Conservation (phyloP, 208 protist genomes). For the Crithidia sp. region DNA sequence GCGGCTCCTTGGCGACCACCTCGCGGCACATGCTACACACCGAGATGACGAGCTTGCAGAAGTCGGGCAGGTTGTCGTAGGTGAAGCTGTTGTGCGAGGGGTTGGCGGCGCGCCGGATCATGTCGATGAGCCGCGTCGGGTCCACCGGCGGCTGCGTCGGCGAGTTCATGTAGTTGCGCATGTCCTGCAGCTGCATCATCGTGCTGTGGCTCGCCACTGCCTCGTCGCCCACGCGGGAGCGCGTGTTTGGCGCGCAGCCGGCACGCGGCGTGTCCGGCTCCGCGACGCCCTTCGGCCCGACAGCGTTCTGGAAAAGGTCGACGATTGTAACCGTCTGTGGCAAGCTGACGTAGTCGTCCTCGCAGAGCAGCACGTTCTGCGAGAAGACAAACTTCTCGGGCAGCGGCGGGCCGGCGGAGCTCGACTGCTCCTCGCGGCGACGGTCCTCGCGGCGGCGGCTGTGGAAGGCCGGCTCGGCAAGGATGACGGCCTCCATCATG, state of each 20-base stretch:
- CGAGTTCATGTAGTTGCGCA: conserved; percentile 90
- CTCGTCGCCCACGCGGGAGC: conserved; percentile 74
- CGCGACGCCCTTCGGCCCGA: conserved; percentile 78
- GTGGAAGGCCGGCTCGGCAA: conserved; percentile 85
- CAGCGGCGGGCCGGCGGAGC: conserved; percentile 30
- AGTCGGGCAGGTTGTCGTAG: conserved; percentile 85
- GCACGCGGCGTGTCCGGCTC: conserved; percentile 89
- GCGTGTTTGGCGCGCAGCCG: conserved; percentile 44
- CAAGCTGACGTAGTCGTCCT: conserved; percentile 79
- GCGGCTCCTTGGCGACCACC: conserved; percentile 86
- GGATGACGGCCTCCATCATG: conserved; percentile 79
- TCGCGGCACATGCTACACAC: conserved; percentile 86
- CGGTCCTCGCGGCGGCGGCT: conserved; percentile 67
- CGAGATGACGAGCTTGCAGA: conserved; percentile 87
- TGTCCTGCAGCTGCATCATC: conserved; percentile 89
- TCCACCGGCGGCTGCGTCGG: conserved; percentile 84
- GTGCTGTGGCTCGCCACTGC: conserved; percentile 90
- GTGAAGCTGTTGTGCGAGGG: conserved; percentile 75
- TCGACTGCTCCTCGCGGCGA: conserved; percentile 54
- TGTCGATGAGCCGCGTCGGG: conserved; percentile 86
- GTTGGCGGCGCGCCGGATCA: conserved; percentile 79
- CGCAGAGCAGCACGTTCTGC: conserved; percentile 89
- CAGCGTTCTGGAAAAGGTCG: conserved; percentile 85
- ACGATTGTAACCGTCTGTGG: conserved; percentile 90
- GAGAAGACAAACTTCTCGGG: conserved; percentile 89